Conservation (phyloP, 495 filamentous ascomycete genomes). For the Penicillium bialowiezense region DNA sequence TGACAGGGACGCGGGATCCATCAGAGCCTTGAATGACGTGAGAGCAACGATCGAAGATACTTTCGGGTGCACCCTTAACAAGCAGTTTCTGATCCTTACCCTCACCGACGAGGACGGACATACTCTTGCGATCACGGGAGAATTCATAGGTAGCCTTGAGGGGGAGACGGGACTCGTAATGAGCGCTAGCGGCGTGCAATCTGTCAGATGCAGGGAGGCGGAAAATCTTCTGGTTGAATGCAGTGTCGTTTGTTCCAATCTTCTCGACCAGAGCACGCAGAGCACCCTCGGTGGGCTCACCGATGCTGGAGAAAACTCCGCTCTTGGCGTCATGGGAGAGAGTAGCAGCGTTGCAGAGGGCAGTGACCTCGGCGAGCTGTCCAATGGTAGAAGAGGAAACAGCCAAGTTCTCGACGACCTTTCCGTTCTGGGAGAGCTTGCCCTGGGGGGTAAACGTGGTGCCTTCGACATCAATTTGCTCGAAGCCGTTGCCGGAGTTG, state of each 20-base stretch:
- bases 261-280: slow-evolving; percentile 91
- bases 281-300: slow-evolving; percentile 95
- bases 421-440: slow-evolving; percentile 63
- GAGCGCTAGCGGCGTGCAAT: slow-evolving; percentile 75
- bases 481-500: slow-evolving; percentile 67
- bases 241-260: slow-evolving; percentile 67
- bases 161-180: slow-evolving; percentile 74
- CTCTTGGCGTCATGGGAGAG: slow-evolving; percentile 78
- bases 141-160: slow-evolving; percentile 92
- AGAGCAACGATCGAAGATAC: slow-evolving; percentile 87
- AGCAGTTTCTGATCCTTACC: slow-evolving; percentile 72
- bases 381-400: slow-evolving; percentile 73
- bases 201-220: slow-evolving; percentile 51
- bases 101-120: slow-evolving; percentile 87
- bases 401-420: slow-evolving; percentile 64
- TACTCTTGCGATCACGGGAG: slow-evolving; percentile 96
- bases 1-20: slow-evolving; percentile 70
- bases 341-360: slow-evolving; percentile 84
- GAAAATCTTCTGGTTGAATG: slow-evolving; percentile 53
- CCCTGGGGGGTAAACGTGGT: slow-evolving; percentile 91
- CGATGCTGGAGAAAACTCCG: slow-evolving; percentile 75
- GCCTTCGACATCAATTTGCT: slow-evolving; percentile 89
- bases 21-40: slow-evolving; percentile 69
- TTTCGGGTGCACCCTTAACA: slow-evolving; percentile 96
- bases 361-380: slow-evolving; percentile 82